Evolutionary conservation across 768 basidiomycete species (phyloP).

Genomic region (Royoungia palumana): DNA sequence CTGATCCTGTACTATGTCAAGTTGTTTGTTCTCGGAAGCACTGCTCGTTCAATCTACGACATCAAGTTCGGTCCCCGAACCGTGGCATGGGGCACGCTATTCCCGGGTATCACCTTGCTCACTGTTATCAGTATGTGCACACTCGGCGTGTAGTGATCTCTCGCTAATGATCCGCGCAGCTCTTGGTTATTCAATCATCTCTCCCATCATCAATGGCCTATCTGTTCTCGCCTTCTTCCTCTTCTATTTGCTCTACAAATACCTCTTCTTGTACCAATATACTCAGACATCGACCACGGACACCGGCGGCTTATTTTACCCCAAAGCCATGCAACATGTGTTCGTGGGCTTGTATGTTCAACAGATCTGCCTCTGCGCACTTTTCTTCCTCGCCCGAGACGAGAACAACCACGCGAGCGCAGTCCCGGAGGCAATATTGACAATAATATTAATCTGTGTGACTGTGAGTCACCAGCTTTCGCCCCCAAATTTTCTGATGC

Average conservation of each 20-base stretch:
- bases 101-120: constrained; percentile 72
- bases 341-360: constrained; percentile 94
- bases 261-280: constrained; percentile 77
- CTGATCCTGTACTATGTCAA: constrained; percentile 89
- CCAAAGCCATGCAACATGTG: constrained; percentile 87
- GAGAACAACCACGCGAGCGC: constrained; percentile 51
- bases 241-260: constrained; percentile 83
- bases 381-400: constrained; percentile 86
- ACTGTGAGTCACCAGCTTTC: constrained; percentile 54
- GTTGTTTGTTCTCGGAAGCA: constrained; percentile 81
- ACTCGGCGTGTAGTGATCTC: not conserved
- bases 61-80: constrained; percentile 74
- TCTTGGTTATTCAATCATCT: constrained; percentile 81
- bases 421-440: constrained; percentile 72
- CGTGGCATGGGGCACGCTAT: constrained; percentile 72
- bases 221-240: constrained; percentile 77
- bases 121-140: constrained; percentile 68
- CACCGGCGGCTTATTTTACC: constrained; percentile 94
- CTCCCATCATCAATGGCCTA: constrained; percentile 92
- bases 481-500: not conserved
- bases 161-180: constrained; percentile 36
- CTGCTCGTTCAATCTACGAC: constrained; percentile 78
- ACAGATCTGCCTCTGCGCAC: constrained; percentile 75
- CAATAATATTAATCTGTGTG: constrained; percentile 79
- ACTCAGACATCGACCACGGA: constrained; percentile 68